Evolutionary conservation across 331 rosid species (phyloP).

Genomic region (Malus hybrid): DNA sequence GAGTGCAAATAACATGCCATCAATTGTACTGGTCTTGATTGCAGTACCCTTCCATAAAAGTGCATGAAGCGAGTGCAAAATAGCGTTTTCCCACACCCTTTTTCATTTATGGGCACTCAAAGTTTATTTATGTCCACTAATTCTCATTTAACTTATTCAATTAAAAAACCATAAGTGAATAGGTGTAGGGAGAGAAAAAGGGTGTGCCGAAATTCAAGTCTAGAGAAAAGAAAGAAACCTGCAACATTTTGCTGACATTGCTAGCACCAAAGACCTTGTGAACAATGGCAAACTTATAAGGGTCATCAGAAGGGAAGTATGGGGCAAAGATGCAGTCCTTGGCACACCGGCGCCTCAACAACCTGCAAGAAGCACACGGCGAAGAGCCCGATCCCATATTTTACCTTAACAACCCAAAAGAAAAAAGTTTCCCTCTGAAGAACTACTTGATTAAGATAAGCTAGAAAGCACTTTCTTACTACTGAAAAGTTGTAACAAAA

Average conservation of each 20-base stretch:
- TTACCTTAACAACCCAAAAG: not conserved
- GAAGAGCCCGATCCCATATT: conserved; percentile 53
- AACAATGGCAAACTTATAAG: conserved; percentile 69
- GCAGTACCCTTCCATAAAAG: not conserved
- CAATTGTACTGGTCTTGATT: not conserved
- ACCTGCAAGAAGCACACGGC: conserved; percentile 85
- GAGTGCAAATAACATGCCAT: not conserved
- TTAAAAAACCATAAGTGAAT: not conserved
- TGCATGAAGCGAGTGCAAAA: not conserved
- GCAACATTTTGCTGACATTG: conserved; percentile 77
- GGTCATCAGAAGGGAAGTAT: conserved; percentile 68
- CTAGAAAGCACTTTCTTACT: not conserved
- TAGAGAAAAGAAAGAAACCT: conserved; percentile 33
- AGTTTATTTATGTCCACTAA: not conserved
- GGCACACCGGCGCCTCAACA: conserved; percentile 78
- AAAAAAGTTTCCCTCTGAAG: not conserved
- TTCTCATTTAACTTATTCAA: not conserved
- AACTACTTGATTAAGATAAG: not conserved
- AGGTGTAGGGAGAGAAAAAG: not conserved
- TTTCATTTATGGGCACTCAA: not conserved
- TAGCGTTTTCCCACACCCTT: not conserved
- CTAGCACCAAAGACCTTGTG: conserved; percentile 91
- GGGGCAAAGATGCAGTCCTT: conserved; percentile 74
- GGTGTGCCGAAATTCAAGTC: not conserved
- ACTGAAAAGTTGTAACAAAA: not conserved